Conservation (phyloP, 805 yeast genomes). For the Starmera pachycereana region DNA sequence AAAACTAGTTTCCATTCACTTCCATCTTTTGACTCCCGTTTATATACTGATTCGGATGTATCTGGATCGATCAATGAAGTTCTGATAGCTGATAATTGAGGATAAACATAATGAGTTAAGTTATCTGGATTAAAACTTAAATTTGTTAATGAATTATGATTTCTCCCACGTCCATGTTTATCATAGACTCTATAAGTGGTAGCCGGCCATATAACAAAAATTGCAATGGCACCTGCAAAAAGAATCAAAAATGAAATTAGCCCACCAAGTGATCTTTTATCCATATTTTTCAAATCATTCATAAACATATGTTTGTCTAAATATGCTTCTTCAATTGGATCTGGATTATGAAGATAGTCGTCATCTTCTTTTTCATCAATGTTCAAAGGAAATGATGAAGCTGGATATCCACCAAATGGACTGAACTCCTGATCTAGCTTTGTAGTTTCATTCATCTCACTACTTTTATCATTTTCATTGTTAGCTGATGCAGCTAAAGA, state of each 20-base stretch:
- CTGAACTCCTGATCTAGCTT: slow-evolving; percentile 44
- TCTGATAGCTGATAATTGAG: slow-evolving; percentile 41
- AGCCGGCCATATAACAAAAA: slow-evolving; percentile 76
- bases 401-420: slow-evolving; percentile 97
- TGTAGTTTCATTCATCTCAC: slow-evolving; percentile 2
- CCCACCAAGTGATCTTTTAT: slow-evolving; percentile 51
- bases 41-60: slow-evolving; percentile 40
- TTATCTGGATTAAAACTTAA: slow-evolving; percentile 18
- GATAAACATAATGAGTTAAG: slow-evolving; percentile 40
- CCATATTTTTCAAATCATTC: slow-evolving; percentile 57
- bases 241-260: slow-evolving; percentile 49
- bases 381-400: slow-evolving; percentile 82
- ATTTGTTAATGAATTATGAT: slow-evolving; percentile 9
- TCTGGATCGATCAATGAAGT: slow-evolving; percentile 49
- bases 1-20: slow-evolving; percentile 71
- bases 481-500: slow-evolving; percentile 15
- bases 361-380: slow-evolving; percentile 93
- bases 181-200: slow-evolving; percentile 72
- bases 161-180: slow-evolving; percentile 9
- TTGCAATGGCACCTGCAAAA: slow-evolving; percentile 47
- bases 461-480: slow-evolving; percentile 21
- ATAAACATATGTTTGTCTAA: slow-evolving; percentile 62
- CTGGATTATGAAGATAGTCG: slow-evolving; percentile 93
- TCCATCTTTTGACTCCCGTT: slow-evolving; percentile 50
- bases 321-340: slow-evolving; percentile 85